phyloP scores from a whole-genome alignment of 2,329 filamentous ascomycete genomes.

The Mycosphaerella sp. region DNA sequence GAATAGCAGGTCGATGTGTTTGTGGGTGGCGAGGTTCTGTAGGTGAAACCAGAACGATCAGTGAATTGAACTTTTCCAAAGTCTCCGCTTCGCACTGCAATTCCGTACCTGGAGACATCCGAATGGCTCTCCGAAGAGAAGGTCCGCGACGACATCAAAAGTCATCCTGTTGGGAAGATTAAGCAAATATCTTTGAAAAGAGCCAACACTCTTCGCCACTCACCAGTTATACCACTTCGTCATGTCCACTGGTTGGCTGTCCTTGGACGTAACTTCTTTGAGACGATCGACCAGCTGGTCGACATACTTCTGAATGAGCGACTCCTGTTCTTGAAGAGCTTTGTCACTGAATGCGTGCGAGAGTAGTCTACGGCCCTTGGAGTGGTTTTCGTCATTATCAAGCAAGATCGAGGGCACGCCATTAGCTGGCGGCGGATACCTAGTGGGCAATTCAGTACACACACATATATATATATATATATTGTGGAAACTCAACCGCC shows the following conservation, averaged over 20 bases:
- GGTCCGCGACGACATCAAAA: conserved; percentile 32
- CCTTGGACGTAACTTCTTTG: conserved; percentile 26
- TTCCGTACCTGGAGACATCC: conserved; percentile 21
- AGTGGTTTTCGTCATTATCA: conserved; percentile 37
- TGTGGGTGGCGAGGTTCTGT: conserved; percentile 24
- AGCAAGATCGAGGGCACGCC: conserved; percentile 29
- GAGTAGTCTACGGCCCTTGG: conserved; percentile 36
- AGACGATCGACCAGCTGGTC: conserved; percentile 37
- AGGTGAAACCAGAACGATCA: conserved; percentile 18
- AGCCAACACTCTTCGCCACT: no score
- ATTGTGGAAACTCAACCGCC: no score
- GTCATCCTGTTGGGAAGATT: conserved; percentile 28
- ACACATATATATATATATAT: no score
- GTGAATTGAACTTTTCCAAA: conserved; percentile 24
- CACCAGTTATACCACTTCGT: conserved; percentile 33
- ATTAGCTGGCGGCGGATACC: conserved; percentile 30
- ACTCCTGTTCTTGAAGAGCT: conserved; percentile 39
- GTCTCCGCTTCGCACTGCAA: conserved; percentile 17
- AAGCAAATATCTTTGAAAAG: no score
- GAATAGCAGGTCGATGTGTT: conserved; percentile 27
- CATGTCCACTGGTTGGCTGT: conserved; percentile 23
- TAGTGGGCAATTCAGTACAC: neutral
- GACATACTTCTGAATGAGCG: conserved; percentile 36
- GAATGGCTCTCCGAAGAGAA: conserved; percentile 21
- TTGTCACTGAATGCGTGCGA: conserved; percentile 41